Evolutionary conservation across 345 rosid genomes (phyloP), one percentile per base, ranked within the genome.

Genomic region (Populus deltoides): DNA sequence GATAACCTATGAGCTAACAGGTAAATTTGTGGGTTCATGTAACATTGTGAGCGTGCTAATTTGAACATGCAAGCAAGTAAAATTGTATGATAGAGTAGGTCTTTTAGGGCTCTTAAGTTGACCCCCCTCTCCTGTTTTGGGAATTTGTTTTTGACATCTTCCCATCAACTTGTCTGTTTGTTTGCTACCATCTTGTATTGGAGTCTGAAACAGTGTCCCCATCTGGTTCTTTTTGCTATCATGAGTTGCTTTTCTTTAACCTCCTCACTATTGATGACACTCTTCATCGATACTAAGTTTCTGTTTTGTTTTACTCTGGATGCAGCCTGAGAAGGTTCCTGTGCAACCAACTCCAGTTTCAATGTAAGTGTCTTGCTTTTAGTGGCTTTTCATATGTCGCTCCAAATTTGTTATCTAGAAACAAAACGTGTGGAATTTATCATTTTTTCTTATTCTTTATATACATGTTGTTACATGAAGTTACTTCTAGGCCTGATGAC

Each of bases 321-420:
- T 89, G 92, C 97, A 95, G 99, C 83, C 87, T 66, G 88, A 88
- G 70, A 89, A 89, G 83, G 93, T 86, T 61, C 81, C 91, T 13
- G 72, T 80, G 76, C 95, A 92, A 83, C 88, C 96, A 39, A 85
- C 88, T 81, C 99, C 99, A 22, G 87, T 92, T 80, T 88, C 96
- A 67, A 90, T 88, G 99, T 95, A 85, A 93, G 99, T 87, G 78
- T 47, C 73, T 71, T 61, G 71, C 35, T 15, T 36, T 18, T 57
- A 1, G 22, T 6, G 22, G 8, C 24, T 79, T 1, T 53, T 41
- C 22, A 1, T 16, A 65, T 61, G 4, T 31, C 12, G 5, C 25
- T 55, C 5, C 16, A 25, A 33, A n/a, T 47, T 78, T 33, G 36
- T 13, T 10, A 35, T 62, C 36, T 39, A 36, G n/a, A 22, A 36